Conservation (phyloP, 1,139 yeast species). For the Pichia sp. region DNA sequence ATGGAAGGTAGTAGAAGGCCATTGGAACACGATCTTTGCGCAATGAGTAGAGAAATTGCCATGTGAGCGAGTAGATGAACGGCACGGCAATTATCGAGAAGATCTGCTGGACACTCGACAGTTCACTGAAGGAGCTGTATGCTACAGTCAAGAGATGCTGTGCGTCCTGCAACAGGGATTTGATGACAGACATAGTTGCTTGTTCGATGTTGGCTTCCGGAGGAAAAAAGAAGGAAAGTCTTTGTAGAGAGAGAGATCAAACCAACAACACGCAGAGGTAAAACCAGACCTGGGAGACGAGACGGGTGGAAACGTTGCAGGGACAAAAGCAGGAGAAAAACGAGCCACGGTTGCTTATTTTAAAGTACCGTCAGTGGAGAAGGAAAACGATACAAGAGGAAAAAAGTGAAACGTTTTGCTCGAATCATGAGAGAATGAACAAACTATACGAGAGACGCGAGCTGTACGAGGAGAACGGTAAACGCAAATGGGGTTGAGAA, state of each 20-base stretch:
- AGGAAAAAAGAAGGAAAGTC: not conserved
- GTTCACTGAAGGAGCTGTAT: conserved; percentile 15
- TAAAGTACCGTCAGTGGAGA: not conserved
- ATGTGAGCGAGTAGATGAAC: conserved; percentile 55
- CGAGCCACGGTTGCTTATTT: not conserved
- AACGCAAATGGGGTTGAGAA: not conserved
- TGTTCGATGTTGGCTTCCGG: not conserved
- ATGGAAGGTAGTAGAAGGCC: conserved; percentile 90
- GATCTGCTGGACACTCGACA: conserved; percentile 33
- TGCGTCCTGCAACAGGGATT: conserved; percentile 22
- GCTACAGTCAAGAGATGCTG: conserved; percentile 10
- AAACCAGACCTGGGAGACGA: not conserved
- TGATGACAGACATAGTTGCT: conserved; percentile 27
- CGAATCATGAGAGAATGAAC: conserved; percentile 8
- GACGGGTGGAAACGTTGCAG: not conserved
- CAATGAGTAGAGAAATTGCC: conserved; percentile 69
- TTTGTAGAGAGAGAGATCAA: not conserved
- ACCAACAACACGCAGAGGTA: not conserved
- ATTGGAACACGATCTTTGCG: conserved; percentile 82
- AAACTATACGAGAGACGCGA: conserved; percentile 3
- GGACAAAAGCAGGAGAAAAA: not conserved
- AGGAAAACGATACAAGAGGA: not conserved
- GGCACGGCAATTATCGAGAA: conserved; percentile 43
- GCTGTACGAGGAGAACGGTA: not conserved
- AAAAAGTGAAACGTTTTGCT: conserved; percentile 5